Conservation (phyloP, 768 basidiomycete species). For the Psilocybe subaeruginosa region DNA sequence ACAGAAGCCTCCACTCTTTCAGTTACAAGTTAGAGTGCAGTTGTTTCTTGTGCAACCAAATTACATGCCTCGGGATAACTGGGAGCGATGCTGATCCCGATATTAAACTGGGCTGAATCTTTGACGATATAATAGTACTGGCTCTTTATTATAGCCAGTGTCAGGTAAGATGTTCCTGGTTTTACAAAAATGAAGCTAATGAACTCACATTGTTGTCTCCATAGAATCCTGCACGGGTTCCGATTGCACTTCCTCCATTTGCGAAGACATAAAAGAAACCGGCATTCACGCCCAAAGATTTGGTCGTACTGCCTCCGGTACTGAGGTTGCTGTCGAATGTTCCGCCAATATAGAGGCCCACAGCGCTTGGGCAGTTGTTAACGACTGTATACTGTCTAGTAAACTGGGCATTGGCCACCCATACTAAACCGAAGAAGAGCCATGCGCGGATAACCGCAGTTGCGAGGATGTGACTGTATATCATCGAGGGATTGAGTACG, state of each 20-base stretch:
- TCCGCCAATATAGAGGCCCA: slow-evolving; percentile 21
- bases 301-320: slow-evolving; percentile 15
- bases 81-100: slow-evolving; percentile 33
- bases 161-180: neutral
- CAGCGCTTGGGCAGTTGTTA: slow-evolving; percentile 24
- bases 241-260: slow-evolving; percentile 23
- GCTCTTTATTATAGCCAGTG: neutral
- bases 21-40: neutral
- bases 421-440: neutral
- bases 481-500: neutral
- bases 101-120: slow-evolving; percentile 33
- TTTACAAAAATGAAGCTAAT: neutral
- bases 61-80: slow-evolving; percentile 21
- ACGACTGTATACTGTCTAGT: slow-evolving; percentile 19
- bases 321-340: slow-evolving; percentile 16
- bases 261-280: slow-evolving; percentile 26
- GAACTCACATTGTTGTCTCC: slow-evolving; percentile 9
- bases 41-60: neutral
- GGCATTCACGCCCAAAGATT: slow-evolving; percentile 8
- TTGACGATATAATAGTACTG: slow-evolving; percentile 33
- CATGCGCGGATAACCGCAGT: neutral
- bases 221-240: slow-evolving; percentile 26
- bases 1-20: slow-evolving; percentile 26
- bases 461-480: neutral
- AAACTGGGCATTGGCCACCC: neutral